These are phyloP conservation scores for Penicillium vulpinum DNA, from an alignment of 2,329 filamentous ascomycete genomes.

Conservation along the genomic window DNA sequence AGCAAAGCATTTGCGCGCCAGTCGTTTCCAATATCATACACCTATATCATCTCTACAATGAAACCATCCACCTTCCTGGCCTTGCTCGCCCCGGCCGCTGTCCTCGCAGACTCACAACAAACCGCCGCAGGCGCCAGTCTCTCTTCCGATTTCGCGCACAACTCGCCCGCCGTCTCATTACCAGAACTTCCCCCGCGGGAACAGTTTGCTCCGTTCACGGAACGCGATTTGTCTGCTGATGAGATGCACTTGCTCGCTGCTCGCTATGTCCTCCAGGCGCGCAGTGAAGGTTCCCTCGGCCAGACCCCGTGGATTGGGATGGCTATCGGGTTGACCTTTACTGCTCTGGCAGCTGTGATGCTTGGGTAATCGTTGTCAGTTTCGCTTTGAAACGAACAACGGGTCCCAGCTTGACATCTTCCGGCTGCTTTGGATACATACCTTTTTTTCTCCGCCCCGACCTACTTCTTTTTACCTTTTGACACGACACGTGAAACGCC, in stretches of 20 bases:
- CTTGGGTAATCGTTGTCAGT: constrained; percentile 28
- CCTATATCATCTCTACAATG: constrained; percentile 12
- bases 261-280: constrained; percentile 32
- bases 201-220: not conserved
- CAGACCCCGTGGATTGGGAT: constrained; percentile 46
- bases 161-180: constrained; percentile 23
- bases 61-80: constrained; percentile 19
- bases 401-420: not conserved
- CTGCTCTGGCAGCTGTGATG: constrained; percentile 41
- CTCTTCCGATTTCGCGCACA: constrained; percentile 16
- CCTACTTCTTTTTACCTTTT: constrained; percentile 6
- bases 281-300: constrained; percentile 42
- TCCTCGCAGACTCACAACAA: constrained; percentile 20
- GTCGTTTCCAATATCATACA: not conserved
- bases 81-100: constrained; percentile 19
- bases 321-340: constrained; percentile 43
- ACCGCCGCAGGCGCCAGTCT: constrained; percentile 10
- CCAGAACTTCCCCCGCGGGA: constrained; percentile 13
- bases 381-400: not conserved
- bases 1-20: constrained; percentile 7
- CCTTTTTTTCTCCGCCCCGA: constrained; percentile 2
- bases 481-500: constrained; percentile 11
- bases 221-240: not conserved
- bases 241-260: constrained; percentile 12
- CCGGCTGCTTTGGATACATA: constrained; percentile 1